Percentiles rank a stretch among this genome's conserved stretches.
These are phyloP conservation scores for Babesia sp. DNA, from an alignment of 169 alveolate species.

Conservation along the genomic window DNA sequence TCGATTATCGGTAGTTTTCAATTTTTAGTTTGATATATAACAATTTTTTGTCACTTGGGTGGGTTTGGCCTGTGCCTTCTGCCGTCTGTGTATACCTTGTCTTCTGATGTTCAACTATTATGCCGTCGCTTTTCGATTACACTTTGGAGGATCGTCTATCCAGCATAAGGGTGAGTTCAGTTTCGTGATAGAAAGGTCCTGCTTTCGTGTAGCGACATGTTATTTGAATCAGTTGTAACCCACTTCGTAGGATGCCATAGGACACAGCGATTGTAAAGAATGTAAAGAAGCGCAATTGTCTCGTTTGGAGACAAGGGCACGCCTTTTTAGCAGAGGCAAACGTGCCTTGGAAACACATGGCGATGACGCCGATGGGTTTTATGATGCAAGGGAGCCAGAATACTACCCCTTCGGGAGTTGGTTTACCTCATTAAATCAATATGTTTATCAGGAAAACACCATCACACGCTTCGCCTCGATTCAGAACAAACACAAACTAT, in stretches of 20 bases:
- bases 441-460: slow-evolving; percentile 4
- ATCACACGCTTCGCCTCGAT: not conserved
- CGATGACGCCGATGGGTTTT: not conserved
- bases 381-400: slow-evolving; percentile 26
- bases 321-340: not conserved
- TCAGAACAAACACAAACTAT: not conserved
- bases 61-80: too few species aligned
- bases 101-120: too few species aligned
- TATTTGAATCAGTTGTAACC: not conserved
- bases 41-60: too few species aligned
- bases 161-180: not conserved
- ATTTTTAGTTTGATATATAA: too few species aligned
- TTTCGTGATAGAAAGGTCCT: not conserved
- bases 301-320: slow-evolving; percentile 23
- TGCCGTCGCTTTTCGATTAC: slow-evolving; percentile 16
- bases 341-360: not conserved
- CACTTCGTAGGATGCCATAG: slow-evolving; percentile 34
- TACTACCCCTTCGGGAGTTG: slow-evolving; percentile 29
- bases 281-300: slow-evolving; percentile 31
- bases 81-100: too few species aligned
- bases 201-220: not conserved
- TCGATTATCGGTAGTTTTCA: too few species aligned
- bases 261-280: slow-evolving; percentile 33
- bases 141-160: slow-evolving; percentile 9
- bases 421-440: not conserved